Base-by-base conservation (phyloP, 768 basidiomycete genomes). In the Tulasnella sp. region DNA sequence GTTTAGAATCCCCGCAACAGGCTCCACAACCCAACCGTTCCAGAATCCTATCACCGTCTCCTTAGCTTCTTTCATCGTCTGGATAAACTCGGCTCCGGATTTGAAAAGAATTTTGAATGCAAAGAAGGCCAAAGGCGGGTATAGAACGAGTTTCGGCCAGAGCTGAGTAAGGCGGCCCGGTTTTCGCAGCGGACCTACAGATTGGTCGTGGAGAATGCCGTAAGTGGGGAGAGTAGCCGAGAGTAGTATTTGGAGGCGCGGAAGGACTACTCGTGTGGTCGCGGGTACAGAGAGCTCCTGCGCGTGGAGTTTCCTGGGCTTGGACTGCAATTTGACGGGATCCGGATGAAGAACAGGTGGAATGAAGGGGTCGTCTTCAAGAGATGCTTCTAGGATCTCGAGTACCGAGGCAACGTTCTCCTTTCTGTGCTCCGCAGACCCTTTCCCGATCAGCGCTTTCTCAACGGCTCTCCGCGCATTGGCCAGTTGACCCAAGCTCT, bases 1-100 rank as follows among this genome's bases (percentile, higher is more conserved):
- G 75, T 88, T 87, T 5, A 92, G 78, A 12, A 98, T 89, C 8
- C 88, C 92, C 64, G 84, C 84, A n/a, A 96, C 77, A 3, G 96
- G 96, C 70, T 94, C 91, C 64, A 96, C 80, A 12, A 98, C 83
- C 91, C 94, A 98, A 64, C 88, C 90, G 22, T 84, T 82, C 74
- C 94, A 81, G 78, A 98, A 95, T 0, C 89, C 89, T 29, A 82
- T 81, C 7, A 86, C 76, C 0, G 94, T 95, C 76, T 90, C 87
- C 40, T 83, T 78, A 0, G 87, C 84, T 74, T 92, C 89, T n/a
- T 74, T 73, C 3, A 84, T 83, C 67, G 90, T 81, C 52, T 87
- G 84, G 7, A 80, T 71, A 66, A 95, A 76, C 39, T 85, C 86
- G 11, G 82, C 83, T 34, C 89, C 86, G 5, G 89, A 89, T 5